These are phyloP conservation scores for Metschnikowia lachancei DNA, from an alignment of 805 yeast genomes.

Conservation along the genomic window DNA sequence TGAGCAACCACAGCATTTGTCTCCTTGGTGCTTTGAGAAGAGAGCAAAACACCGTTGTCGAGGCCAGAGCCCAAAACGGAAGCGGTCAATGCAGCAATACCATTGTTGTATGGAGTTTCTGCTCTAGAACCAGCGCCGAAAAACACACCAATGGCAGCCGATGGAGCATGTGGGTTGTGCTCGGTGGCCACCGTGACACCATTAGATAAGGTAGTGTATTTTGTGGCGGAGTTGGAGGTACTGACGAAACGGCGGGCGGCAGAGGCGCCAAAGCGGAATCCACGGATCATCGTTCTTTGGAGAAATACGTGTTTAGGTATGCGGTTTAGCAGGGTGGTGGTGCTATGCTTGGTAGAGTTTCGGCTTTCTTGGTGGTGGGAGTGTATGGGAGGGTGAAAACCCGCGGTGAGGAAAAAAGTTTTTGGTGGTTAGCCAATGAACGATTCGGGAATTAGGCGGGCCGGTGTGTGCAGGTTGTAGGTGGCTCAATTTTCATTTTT, in stretches of 20 bases:
- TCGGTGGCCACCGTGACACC: conserved; percentile 76
- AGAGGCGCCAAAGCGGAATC: conserved; percentile 34
- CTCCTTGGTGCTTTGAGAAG: conserved; percentile 59
- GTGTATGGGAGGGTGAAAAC: background rate
- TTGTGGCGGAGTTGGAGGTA: conserved; percentile 56
- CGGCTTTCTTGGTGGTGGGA: background rate
- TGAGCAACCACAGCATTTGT: conserved; percentile 60
- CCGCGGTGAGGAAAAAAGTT: conserved; percentile 4
- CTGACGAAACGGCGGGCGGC: conserved; percentile 56
- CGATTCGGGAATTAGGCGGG: conserved; percentile 17
- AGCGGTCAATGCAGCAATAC: conserved; percentile 67
- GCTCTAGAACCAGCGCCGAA: conserved; percentile 76
- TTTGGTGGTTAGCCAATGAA: conserved; percentile 20
- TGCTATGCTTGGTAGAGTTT: conserved; percentile 7
- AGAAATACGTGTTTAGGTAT: conserved; percentile 1
- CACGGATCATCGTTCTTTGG: conserved; percentile 38
- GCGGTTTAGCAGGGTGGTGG: conserved; percentile 10
- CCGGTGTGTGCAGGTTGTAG: conserved; percentile 13
- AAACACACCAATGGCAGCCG: conserved; percentile 67
- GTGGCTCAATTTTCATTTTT: too few species aligned
- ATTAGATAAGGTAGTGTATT: conserved; percentile 68
- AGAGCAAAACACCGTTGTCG: conserved; percentile 54
- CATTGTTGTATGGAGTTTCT: conserved; percentile 79
- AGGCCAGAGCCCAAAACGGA: conserved; percentile 44
- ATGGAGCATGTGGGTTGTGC: conserved; percentile 50